Base-by-base conservation (phyloP, 108 stramenopile species). In the Schizochytrium sp. region DNA sequence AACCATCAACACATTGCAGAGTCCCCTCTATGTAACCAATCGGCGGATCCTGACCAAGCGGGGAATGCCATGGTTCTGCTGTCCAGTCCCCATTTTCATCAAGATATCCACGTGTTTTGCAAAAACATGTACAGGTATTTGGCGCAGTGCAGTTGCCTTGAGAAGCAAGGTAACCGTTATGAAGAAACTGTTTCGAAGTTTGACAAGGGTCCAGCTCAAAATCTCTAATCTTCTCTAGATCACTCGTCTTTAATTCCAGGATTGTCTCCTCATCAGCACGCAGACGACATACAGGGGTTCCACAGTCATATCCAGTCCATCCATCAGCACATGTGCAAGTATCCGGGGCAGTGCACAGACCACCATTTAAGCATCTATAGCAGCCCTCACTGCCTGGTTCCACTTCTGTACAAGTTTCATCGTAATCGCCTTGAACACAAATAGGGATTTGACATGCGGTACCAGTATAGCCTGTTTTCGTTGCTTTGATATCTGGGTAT, bases 261-360 rank as follows among this genome's bases (percentile, higher is more conserved):
- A 94, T 87, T 13, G 93, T 91, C 55, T 93, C 46, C 28, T 57
- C 72, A 88, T 94, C 94, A 0, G 92, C 95, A 42, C 95, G 94
- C 38, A 89, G 94, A 89, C 94, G 91, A 76, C 96, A 97, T 47
- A 95, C 93, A 4, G 96, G 96, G n/a, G 94, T 95, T 28, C 72
- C 72, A 89, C 96, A 97, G 90, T 97, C 96, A 88, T 95, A 96
- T 1, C 96, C 96, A 40, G 89, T 93, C 96, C 96, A 97, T 15
- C 95, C 96, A 41, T 92, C 90, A 4, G 96, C 93, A 90, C 96
- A 97, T 8, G 91, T 72, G 89, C 96, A 97, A 89, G 93, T 57
- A 83, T 97, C 96, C 19, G 96, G 96, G 40, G 95, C 94, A 4
- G 95, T 88, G 87, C 96, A 97, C 40, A 92, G 87, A 8, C 96